A percentile compares a stretch with the other conserved stretches of the same genome.
These are phyloP conservation scores for Cytospora piceae DNA, from an alignment of 2,329 filamentous ascomycete genomes.

Conservation along the genomic window DNA sequence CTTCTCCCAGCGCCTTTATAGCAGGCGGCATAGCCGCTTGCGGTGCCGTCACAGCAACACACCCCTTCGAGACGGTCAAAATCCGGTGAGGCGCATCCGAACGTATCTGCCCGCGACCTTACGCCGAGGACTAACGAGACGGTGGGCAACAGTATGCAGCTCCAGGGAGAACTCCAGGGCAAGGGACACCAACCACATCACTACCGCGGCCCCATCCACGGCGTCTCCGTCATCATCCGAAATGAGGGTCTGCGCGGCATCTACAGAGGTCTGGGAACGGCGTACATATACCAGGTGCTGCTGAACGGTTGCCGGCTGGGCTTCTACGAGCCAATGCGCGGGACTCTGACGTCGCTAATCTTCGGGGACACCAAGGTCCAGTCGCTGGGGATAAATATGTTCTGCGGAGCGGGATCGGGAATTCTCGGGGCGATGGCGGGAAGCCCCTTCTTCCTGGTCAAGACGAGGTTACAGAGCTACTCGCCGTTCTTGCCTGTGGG, in stretches of 20 bases:
- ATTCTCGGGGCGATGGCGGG: conserved; percentile 91
- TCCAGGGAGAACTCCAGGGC: conserved; percentile 91
- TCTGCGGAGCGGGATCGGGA: conserved; percentile 86
- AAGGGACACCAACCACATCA: conserved; percentile 84
- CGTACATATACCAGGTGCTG: conserved; percentile 94
- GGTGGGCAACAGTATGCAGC: conserved; percentile 69
- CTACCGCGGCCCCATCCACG: conserved; percentile 91
- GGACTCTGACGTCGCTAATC: conserved; percentile 68
- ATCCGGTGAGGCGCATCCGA: conserved; percentile 69
- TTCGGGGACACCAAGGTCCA: conserved; percentile 76
- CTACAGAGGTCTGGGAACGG: conserved; percentile 86
- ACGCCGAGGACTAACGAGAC: conserved; percentile 12
- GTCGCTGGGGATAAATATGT: conserved; percentile 88
- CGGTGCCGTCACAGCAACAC: conserved; percentile 94
- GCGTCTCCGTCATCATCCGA: conserved; percentile 83
- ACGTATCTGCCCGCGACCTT: conserved; percentile 12
- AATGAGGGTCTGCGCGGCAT: conserved; percentile 88
- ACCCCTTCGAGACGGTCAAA: conserved; percentile 98
- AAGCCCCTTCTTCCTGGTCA: conserved; percentile 96
- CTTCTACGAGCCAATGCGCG: conserved; percentile 95
- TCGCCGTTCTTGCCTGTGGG: conserved; percentile 92
- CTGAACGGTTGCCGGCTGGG: conserved; percentile 95
- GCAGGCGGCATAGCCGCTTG: conserved; percentile 96
- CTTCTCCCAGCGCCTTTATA: conserved; percentile 73
- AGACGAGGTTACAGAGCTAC: conserved; percentile 92